phyloP scores from a whole-genome alignment of 345 rosid species.

The Citrus sp. region DNA sequence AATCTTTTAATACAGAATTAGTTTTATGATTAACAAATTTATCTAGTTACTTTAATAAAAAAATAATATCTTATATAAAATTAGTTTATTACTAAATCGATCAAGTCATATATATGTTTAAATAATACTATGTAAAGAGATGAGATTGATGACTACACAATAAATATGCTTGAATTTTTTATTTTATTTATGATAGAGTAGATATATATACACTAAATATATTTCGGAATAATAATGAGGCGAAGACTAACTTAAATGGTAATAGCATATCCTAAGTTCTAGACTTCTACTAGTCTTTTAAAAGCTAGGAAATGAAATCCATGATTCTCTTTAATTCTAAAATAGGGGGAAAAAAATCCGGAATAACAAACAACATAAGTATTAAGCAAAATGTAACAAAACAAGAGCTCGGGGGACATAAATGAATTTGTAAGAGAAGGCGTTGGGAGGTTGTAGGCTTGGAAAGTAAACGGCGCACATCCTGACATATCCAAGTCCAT shows the following conservation, averaged over 20 bases:
- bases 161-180: neutral
- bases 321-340: too few species aligned
- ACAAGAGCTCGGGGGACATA: neutral
- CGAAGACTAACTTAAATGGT: neutral
- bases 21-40: too few species aligned
- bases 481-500: neutral
- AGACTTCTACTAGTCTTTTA: too few species aligned
- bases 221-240: neutral
- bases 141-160: neutral
- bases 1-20: too few species aligned
- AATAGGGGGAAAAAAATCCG: neutral
- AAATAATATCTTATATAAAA: too few species aligned
- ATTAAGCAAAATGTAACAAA: neutral
- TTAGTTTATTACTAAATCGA: too few species aligned
- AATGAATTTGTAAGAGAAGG: neutral
- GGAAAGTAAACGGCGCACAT: neutral
- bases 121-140: neutral
- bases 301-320: too few species aligned
- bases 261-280: too few species aligned
- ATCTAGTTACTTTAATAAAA: too few species aligned
- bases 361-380: too few species aligned
- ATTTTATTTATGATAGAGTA: neutral
- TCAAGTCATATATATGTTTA: too few species aligned
- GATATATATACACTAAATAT: neutral
- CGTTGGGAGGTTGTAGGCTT: neutral